Evolutionary conservation across 495 filamentous ascomycete genomes (phyloP), one percentile per base, ranked within the genome.

Genomic region (Tuber aestivum): DNA sequence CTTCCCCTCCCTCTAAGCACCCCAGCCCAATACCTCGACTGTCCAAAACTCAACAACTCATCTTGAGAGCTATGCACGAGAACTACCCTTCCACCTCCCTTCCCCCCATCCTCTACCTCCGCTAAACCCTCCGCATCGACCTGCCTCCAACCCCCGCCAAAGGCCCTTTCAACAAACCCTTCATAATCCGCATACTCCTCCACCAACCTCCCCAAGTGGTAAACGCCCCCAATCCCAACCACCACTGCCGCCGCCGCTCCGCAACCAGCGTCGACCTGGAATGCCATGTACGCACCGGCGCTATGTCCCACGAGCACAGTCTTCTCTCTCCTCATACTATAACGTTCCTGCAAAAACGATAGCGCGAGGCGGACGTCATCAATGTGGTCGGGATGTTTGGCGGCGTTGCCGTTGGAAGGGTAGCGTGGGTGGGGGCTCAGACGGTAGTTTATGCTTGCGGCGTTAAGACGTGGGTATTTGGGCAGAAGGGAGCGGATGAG

Each of bases 361-460:
- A 97, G 79, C 2, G 88, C 93, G 27, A 85, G 79, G 12, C 88
- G 84, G 20, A 95, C 88, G 76, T 97, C 94, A 68, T 85, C 73
- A 37, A 96, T 84, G 77, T 95, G 93, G 68, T 91, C 89, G 1
- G 94, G 94, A 79, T 96, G 93, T 27, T 76, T 40, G 77, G 82
- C 75, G 71, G 76, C 44, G 20, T 78, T 79, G 27, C 71, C 42
- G 42, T 69, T 41, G 44, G 18, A 10, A 12, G 90, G 87, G 82
- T 89, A 86, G 14, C 82, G 74, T 0, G 92, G 91, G 83, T 95
- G 89, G 1, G 92, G 87, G 38, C 91, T 94, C 38, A 97, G 88
- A 32, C 94, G 90, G 86, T 97, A 96, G 78, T 92, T 90, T 74
- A 97, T 85, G 5, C 91, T 92, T 45, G 90, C 91, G 78, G 93